These are phyloP conservation scores for Paecilomyces dactylethromorphus DNA, from an alignment of 2,329 filamentous ascomycete genomes.

Conservation along the genomic window DNA sequence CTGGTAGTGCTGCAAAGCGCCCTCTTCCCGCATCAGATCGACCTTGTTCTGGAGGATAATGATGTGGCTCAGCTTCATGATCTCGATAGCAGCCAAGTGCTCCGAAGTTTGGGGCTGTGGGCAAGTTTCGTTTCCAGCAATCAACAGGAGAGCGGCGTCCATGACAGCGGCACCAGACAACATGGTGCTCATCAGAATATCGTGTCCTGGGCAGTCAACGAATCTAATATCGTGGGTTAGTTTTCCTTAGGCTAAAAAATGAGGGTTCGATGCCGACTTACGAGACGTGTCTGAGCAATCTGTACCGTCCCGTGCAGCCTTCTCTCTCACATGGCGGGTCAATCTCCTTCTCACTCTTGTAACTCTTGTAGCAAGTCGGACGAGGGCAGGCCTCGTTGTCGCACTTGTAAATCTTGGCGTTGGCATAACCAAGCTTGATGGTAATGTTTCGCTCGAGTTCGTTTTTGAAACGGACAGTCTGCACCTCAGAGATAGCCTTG, in stretches of 20 bases:
- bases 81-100: constrained; percentile 97
- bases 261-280: constrained; percentile 44
- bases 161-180: constrained; percentile 98
- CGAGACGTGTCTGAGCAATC: constrained; percentile 86
- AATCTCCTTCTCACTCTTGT: constrained; percentile 98
- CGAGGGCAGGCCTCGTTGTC: constrained; percentile 85
- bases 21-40: constrained; percentile 94
- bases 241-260: not conserved
- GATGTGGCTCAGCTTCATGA: constrained; percentile 99
- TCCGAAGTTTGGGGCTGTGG: constrained; percentile 98
- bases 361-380: constrained; percentile 92
- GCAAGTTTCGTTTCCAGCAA: constrained; percentile 97
- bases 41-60: constrained; percentile 99
- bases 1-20: constrained; percentile 87
- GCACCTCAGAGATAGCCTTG: constrained; percentile 97
- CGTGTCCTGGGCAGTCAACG: constrained; percentile 98
- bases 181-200: constrained; percentile 99
- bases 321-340: constrained; percentile 93
- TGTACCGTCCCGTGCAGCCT: constrained; percentile 80
- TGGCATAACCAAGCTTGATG: constrained; percentile 99
- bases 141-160: constrained; percentile 93
- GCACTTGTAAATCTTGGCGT: constrained; percentile 99
- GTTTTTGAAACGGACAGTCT: constrained; percentile 99
- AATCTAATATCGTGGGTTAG: constrained; percentile 54
- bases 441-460: constrained; percentile 98